These are phyloP conservation scores for Mycena capillaripes DNA, from an alignment of 768 basidiomycete species.

Conservation along the genomic window DNA sequence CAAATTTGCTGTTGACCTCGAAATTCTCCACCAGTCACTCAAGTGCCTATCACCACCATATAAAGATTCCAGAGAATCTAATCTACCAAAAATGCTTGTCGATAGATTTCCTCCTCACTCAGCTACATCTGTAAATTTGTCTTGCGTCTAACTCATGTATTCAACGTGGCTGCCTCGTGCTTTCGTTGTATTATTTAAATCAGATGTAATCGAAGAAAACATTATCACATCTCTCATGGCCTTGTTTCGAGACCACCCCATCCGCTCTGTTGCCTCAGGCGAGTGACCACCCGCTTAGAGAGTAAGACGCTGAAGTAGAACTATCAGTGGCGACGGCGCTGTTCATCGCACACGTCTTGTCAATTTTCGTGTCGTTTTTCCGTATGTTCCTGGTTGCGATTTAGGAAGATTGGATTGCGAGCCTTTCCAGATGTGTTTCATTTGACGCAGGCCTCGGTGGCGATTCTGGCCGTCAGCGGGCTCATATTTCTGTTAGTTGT, in stretches of 20 bases:
- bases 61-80: slow-evolving; percentile 10
- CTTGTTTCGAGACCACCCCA: slow-evolving; percentile 63
- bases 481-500: slow-evolving; percentile 74
- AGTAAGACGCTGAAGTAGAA: not conserved
- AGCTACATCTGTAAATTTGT: slow-evolving; percentile 11
- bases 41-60: slow-evolving; percentile 30
- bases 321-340: slow-evolving; percentile 62
- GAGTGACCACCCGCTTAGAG: slow-evolving; percentile 20
- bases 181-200: slow-evolving; percentile 25
- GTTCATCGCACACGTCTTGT: slow-evolving; percentile 63
- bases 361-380: slow-evolving; percentile 62
- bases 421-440: slow-evolving; percentile 70
- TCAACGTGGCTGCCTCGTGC: slow-evolving; percentile 39
- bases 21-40: slow-evolving; percentile 22
- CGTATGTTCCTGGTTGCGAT: slow-evolving; percentile 48
- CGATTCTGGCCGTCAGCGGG: slow-evolving; percentile 74
- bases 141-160: slow-evolving; percentile 32
- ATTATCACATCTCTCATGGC: slow-evolving; percentile 50
- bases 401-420: not conserved
- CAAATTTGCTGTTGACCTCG: not conserved
- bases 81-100: slow-evolving; percentile 15
- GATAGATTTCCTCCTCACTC: not conserved
- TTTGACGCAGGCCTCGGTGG: slow-evolving; percentile 81
- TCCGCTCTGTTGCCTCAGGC: slow-evolving; percentile 61
- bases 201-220: not conserved